These are phyloP conservation scores for Hanseniaspora pseudoguilliermondii DNA, from an alignment of 805 yeast species.

Conservation along the genomic window DNA sequence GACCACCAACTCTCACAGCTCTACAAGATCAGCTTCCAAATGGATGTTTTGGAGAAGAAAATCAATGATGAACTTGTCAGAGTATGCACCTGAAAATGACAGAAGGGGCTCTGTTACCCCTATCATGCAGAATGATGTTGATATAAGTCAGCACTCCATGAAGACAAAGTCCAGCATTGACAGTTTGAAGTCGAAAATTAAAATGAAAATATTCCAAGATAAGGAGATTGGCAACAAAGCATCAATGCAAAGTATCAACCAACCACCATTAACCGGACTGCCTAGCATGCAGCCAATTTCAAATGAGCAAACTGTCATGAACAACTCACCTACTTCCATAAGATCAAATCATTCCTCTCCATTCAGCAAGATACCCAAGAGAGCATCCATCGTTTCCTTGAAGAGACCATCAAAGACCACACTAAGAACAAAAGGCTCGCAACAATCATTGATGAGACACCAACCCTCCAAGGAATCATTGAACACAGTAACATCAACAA, in stretches of 20 bases:
- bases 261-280: background rate
- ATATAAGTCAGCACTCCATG: background rate
- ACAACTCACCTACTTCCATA: slow-evolving; percentile 2
- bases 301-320: background rate
- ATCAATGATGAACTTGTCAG: slow-evolving; percentile 11
- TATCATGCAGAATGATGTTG: background rate
- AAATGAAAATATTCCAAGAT: slow-evolving; percentile 10
- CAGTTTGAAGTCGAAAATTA: slow-evolving; percentile 9
- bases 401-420: slow-evolving; percentile 16
- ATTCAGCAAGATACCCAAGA: background rate
- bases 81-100: background rate
- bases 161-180: slow-evolving; percentile 9
- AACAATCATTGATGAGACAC: slow-evolving; percentile 19
- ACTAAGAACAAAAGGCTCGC: slow-evolving; percentile 26
- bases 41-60: slow-evolving; percentile 29
- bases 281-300: background rate
- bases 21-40: slow-evolving; percentile 7
- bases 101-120: background rate
- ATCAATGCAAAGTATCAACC: background rate
- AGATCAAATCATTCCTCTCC: background rate
- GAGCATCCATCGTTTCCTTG: slow-evolving; percentile 8
- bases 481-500: background rate
- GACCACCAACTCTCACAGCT: slow-evolving; percentile 13
- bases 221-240: background rate
- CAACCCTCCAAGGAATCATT: slow-evolving; percentile 6